phyloP scores from a whole-genome alignment of 768 basidiomycete genomes.

The Boletus edulis region DNA sequence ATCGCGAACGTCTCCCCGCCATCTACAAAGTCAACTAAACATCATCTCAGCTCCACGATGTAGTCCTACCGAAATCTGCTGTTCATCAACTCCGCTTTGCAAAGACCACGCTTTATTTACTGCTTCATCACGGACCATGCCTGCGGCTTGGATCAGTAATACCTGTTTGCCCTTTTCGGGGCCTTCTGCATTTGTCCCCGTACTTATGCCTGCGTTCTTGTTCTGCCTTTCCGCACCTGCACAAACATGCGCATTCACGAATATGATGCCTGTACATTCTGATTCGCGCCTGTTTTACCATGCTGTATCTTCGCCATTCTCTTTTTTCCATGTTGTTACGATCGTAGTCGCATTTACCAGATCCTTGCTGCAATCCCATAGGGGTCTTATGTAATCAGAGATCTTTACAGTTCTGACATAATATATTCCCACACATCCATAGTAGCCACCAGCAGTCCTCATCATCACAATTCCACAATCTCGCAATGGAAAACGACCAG shows the following conservation, averaged over 20 bases:
- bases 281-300: conserved; percentile 11
- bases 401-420: conserved; percentile 33
- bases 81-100: conserved; percentile 16
- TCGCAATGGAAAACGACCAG: conserved; percentile 88
- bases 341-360: background rate
- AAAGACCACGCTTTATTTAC: conserved; percentile 18
- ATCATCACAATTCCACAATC: conserved; percentile 9
- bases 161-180: conserved; percentile 4
- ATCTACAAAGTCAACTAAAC: conserved; percentile 21
- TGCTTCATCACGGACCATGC: conserved; percentile 31
- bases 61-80: conserved; percentile 26
- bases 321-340: background rate
- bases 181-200: conserved; percentile 14
- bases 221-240: conserved; percentile 14
- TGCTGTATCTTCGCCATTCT: background rate
- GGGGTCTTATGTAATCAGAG: conserved; percentile 3
- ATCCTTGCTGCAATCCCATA: conserved; percentile 1
- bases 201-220: conserved; percentile 26
- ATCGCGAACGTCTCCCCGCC: conserved; percentile 21
- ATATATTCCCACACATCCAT: conserved; percentile 28
- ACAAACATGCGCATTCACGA: conserved; percentile 21
- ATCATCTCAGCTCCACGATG: conserved; percentile 29
- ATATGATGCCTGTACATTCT: conserved; percentile 12
- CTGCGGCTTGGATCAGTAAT: conserved; percentile 28
- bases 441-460: background rate